Evolutionary conservation across 805 yeast genomes (phyloP).

Genomic region (Starmerella etchellsii): DNA sequence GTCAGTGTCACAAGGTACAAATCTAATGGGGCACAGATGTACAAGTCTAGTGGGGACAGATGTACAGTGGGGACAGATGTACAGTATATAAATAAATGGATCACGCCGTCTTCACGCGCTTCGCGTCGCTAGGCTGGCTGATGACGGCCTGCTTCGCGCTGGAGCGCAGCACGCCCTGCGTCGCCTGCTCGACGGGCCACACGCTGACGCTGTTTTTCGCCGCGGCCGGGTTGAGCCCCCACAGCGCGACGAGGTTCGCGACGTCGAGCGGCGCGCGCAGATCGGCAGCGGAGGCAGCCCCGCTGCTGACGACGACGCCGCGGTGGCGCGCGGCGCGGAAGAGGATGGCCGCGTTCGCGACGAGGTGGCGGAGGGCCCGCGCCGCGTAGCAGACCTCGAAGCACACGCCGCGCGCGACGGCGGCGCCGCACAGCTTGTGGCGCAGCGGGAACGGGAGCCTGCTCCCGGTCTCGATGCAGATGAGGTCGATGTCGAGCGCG

Average conservation of each 20-base stretch:
- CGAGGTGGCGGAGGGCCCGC: constrained; percentile 40
- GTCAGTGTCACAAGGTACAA: no score
- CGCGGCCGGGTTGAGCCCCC: constrained; percentile 58
- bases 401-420: constrained; percentile 66
- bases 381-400: constrained; percentile 65
- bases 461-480: constrained; percentile 54
- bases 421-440: constrained; percentile 75
- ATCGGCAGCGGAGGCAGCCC: constrained; percentile 39
- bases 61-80: no score
- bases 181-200: constrained; percentile 49
- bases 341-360: constrained; percentile 59
- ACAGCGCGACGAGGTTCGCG: constrained; percentile 45
- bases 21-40: no score
- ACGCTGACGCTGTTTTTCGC: constrained; percentile 47
- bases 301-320: constrained; percentile 70
- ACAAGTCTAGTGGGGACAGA: no score
- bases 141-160: constrained; percentile 60
- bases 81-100: no score
- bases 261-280: constrained; percentile 57
- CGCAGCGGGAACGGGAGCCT: constrained; percentile 65
- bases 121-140: no score
- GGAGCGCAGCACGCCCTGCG: constrained; percentile 61
- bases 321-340: constrained; percentile 69
- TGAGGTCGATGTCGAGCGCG: constrained; percentile 65
- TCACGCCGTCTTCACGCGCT: no score